These are phyloP conservation scores for Bipolaris bicolor DNA, from an alignment of 2,329 filamentous ascomycete genomes.

Conservation along the genomic window DNA sequence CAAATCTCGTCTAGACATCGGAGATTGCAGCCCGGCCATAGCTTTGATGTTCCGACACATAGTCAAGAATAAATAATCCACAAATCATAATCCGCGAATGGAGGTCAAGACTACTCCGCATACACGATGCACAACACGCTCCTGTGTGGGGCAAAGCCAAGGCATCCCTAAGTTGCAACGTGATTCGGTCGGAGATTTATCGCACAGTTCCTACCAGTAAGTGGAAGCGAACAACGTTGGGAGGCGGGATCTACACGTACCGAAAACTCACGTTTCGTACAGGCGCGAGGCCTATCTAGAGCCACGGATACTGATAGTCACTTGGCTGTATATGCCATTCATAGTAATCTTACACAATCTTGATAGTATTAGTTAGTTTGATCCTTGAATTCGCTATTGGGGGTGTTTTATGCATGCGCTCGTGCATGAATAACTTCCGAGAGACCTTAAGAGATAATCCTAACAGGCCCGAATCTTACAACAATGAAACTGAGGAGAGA, in stretches of 20 bases:
- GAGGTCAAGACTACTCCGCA: neutral
- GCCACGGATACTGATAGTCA: too few relatives aligned
- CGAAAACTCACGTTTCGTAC: too few relatives aligned
- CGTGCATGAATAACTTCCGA: too few relatives aligned
- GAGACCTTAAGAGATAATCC: too few relatives aligned
- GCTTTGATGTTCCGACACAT: neutral
- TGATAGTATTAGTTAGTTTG: too few relatives aligned
- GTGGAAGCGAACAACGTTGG: neutral
- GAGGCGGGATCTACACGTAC: neutral
- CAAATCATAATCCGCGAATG: neutral
- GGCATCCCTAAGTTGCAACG: neutral
- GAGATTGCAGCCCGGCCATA: neutral
- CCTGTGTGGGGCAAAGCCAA: neutral
- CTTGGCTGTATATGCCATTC: too few relatives aligned
- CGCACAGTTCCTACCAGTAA: neutral
- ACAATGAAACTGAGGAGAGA: too few relatives aligned
- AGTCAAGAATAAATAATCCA: constrained; percentile 3
- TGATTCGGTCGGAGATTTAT: neutral
- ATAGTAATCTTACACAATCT: too few relatives aligned
- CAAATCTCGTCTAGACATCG: neutral
- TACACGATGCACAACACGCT: neutral
- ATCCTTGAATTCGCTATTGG: too few relatives aligned
- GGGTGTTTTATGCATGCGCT: too few relatives aligned
- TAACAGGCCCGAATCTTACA: too few relatives aligned
- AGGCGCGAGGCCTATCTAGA: too few relatives aligned